Evolutionary conservation across 768 basidiomycete genomes (phyloP), one percentile per base, ranked within the genome.

Genomic region (Lanmaoa pseudosensibilis): DNA sequence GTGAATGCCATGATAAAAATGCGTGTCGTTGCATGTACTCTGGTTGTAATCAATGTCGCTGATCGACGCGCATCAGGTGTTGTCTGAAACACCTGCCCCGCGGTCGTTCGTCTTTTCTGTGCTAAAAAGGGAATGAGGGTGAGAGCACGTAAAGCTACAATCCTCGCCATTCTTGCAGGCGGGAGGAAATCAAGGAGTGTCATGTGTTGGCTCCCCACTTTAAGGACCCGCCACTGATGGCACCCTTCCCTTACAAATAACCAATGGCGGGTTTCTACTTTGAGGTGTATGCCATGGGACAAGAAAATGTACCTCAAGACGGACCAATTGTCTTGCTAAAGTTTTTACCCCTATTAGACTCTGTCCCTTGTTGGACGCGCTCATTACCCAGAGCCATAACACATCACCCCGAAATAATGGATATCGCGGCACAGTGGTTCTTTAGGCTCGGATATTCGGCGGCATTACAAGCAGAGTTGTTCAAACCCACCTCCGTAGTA

Each of bases 11-110:
- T 58, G 50, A 49, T 62, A 63, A 63, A 67, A 72, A 62, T 40
- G 55, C 65, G 58, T 65, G 65, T 71, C 55, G 65, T 64, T 64
- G 56, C 73, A 69, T 76, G 74, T 75, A 74, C 64, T 62, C 53
- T 52, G 56, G 54, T 74, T 64, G 53, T 61, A 69, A 67, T 69
- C 63, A 66, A 77, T 83, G 88, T 91, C 90, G 90, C 86, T 81
- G 87, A 78, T 82, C 84, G 87, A 90, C 89, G 81, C 90, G 90
- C 90, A 91, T 75, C 87, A 79, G 83, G 85, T 75, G 77, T 75
- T 32, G 63, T 62, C 71, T 59, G 58, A 69, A 67, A 68, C 75
- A 74, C 82, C 82, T 88, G 88, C 78, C 84, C 90, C 90, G 89
- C 79, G 90, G 90, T 91, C 87, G 82, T 62, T 65, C 67, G 41